Conservation (phyloP, 2,329 filamentous ascomycete genomes). For the Periconia sp. region DNA sequence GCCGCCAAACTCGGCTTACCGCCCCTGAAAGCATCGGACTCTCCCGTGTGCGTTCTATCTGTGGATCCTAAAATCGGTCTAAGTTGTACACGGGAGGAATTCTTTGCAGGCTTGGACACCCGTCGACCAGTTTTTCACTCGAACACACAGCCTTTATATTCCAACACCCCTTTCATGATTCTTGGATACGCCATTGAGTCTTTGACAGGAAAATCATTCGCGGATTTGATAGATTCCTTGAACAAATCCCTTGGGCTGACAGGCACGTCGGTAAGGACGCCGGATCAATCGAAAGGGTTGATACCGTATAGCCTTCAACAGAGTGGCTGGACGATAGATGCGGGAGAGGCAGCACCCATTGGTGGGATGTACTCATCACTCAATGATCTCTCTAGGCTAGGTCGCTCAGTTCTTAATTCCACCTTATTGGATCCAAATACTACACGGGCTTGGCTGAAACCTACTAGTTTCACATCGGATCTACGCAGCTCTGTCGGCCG, state of each 20-base stretch:
- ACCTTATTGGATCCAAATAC: constrained; percentile 38
- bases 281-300: constrained; percentile 9
- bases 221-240: constrained; percentile 51
- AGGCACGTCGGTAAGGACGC: constrained; percentile 45
- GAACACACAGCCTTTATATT: constrained; percentile 55
- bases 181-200: constrained; percentile 55
- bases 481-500: constrained; percentile 40
- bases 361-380: constrained; percentile 43
- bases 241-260: constrained; percentile 52
- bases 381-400: constrained; percentile 43
- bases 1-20: constrained; percentile 11
- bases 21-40: constrained; percentile 9
- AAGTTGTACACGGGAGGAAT: constrained; percentile 11
- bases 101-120: constrained; percentile 9
- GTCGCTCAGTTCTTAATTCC: constrained; percentile 46
- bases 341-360: constrained; percentile 7
- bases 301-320: constrained; percentile 9
- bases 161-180: constrained; percentile 55
- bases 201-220: constrained; percentile 49
- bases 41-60: constrained; percentile 2
- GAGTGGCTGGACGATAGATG: constrained; percentile 1
- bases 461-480: constrained; percentile 43
- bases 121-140: constrained; percentile 49
- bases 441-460: constrained; percentile 51
- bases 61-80: neutral